phyloP scores from a whole-genome alignment of 805 yeast genomes.

The Zygotorulaspora danielsina region DNA sequence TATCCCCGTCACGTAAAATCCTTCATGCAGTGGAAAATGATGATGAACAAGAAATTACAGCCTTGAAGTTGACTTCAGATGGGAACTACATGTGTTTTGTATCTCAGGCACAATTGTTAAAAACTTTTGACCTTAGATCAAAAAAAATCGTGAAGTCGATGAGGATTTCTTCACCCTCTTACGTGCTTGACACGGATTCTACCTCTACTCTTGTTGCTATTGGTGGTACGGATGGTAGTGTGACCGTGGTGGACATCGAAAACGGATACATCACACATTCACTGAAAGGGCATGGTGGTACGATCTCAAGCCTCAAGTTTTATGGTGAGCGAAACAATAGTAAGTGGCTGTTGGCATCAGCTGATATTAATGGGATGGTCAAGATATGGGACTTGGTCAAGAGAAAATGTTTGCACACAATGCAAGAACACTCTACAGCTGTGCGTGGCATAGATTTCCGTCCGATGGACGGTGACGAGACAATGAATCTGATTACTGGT shows the following conservation, averaged over 20 bases:
- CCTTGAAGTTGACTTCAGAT: conserved; percentile 72
- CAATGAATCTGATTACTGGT: conserved; percentile 57
- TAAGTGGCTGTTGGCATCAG: conserved; percentile 74
- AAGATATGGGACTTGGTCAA: conserved; percentile 63
- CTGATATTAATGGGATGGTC: conserved; percentile 55
- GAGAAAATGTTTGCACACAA: conserved; percentile 60
- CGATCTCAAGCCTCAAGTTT: conserved; percentile 71
- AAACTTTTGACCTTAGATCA: conserved; percentile 46
- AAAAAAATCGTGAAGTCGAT: conserved; percentile 45
- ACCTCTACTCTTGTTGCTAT: conserved; percentile 85
- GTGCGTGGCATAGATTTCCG: conserved; percentile 78
- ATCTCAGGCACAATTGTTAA: conserved; percentile 79
- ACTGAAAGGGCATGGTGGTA: conserved; percentile 88
- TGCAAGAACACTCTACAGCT: conserved; percentile 75
- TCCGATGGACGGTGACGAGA: conserved; percentile 23
- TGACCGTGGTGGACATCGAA: conserved; percentile 87
- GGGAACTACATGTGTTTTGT: conserved; percentile 64
- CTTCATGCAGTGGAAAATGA: conserved; percentile 70
- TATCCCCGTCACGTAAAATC: conserved; percentile 38
- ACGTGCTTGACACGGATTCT: conserved; percentile 68
- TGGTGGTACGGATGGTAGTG: conserved; percentile 92
- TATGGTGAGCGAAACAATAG: conserved; percentile 65
- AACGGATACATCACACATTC: conserved; percentile 87
- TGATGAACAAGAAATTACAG: conserved; percentile 74
- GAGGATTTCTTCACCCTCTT: conserved; percentile 74